A percentile compares a stretch with the other conserved stretches of the same genome.
These are phyloP conservation scores for Aureobasidium sp. DNA, from an alignment of 2,329 filamentous ascomycete species.

Conservation along the genomic window DNA sequence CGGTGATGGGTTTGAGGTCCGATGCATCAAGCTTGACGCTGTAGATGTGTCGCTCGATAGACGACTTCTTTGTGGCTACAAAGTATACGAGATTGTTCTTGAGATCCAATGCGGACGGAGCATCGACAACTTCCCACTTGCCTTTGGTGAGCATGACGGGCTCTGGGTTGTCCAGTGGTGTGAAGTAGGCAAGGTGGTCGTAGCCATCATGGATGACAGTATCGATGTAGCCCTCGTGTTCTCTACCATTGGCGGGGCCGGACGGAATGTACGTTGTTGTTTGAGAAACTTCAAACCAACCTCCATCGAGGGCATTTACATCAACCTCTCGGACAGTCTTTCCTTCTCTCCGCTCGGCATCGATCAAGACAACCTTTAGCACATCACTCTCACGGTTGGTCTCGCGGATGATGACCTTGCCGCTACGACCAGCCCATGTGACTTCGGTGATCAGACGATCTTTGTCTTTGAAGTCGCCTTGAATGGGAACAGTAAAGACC, in stretches of 20 bases:
- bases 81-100: slow-evolving; percentile 87
- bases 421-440: slow-evolving; percentile 68
- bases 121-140: slow-evolving; percentile 82
- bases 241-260: slow-evolving; percentile 59
- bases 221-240: slow-evolving; percentile 85
- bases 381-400: slow-evolving; percentile 91
- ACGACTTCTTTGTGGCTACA: slow-evolving; percentile 72
- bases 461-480: slow-evolving; percentile 68
- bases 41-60: slow-evolving; percentile 86
- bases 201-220: slow-evolving; percentile 77
- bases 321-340: slow-evolving; percentile 72
- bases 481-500: slow-evolving; percentile 68
- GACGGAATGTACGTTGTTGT: slow-evolving; percentile 79
- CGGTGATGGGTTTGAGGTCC: slow-evolving; percentile 62
- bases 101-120: slow-evolving; percentile 76
- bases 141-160: slow-evolving; percentile 82
- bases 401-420: slow-evolving; percentile 76
- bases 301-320: slow-evolving; percentile 77
- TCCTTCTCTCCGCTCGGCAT: slow-evolving; percentile 63
- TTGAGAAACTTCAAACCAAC: slow-evolving; percentile 93
- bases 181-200: slow-evolving; percentile 90
- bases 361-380: slow-evolving; percentile 79
- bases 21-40: slow-evolving; percentile 74
- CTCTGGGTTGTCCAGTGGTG: slow-evolving; percentile 71
- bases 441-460: slow-evolving; percentile 89